Evolutionary conservation across 352 stramenopile species (phyloP), one percentile per base, ranked within the genome.

Genomic region (Achlya hypogyna): DNA sequence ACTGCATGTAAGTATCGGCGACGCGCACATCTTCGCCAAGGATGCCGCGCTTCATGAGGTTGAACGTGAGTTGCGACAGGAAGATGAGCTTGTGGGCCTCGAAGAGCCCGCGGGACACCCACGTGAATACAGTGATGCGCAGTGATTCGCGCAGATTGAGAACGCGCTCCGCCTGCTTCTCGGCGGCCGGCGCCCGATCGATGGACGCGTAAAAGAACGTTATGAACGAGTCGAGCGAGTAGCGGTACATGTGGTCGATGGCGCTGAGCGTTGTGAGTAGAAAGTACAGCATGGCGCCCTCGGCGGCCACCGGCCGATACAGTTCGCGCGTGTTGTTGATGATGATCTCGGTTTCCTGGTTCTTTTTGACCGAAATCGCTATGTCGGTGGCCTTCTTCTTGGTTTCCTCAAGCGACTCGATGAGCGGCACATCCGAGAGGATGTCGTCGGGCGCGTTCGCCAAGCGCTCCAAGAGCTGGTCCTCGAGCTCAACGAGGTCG

Each of bases 161-260:
- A 25, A 98, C 93, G 32, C 95, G 84, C 40, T 97, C 83, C 38
- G 85, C 82, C 32, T 98, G 78, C 62, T 96, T 89, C 27, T 98
- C 91, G 31, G 78, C 88, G 20, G 76, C 64, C 2, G 73, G 71
- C 14, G 95, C 92, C 29, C 95, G 95, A 22, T 86, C 78, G 58
- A 99, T 98, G 6, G 94, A 95, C 69, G 98, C 98, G 74, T 97
- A 95, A 73, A 98, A 98, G 76, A 98, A 98, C 20, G 89, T 97
- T 47, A 98, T 91, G 77, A 98, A 98, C 51, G 88, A 96, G 71
- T 98, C 95, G 27, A 99, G 78, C 62, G 91, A 98, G 77, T 98
- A 98, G 77, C 97, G 95, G 73, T 98, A 98, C 95, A 98, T 98
- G 81, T 98, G 92, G 71, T 98, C 89, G 69, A 98, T 98, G 47